Evolutionary conservation across 352 stramenopile genomes (phyloP).

Genomic region (Phytopythium litorale): DNA sequence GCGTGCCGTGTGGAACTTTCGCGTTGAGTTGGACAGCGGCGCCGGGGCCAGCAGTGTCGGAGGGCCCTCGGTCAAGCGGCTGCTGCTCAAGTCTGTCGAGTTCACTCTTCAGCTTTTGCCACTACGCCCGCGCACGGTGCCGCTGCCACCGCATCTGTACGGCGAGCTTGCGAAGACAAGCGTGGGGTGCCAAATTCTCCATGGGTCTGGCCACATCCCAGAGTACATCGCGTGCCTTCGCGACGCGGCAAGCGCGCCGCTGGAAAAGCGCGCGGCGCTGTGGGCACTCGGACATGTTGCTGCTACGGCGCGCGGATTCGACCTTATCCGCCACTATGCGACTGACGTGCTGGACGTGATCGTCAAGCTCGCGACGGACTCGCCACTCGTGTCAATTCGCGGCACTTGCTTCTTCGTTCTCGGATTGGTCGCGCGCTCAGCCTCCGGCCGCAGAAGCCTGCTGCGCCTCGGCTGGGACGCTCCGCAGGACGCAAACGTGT

Average conservation of each 20-base stretch:
- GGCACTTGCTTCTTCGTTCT: conserved; percentile 87
- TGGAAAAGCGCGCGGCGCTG: conserved; percentile 82
- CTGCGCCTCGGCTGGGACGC: conserved; percentile 77
- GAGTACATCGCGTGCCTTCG: conserved; percentile 82
- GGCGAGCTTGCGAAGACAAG: conserved; percentile 84
- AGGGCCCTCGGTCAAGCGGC: conserved; percentile 47
- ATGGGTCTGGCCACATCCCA: conserved; percentile 72
- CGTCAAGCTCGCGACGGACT: conserved; percentile 82
- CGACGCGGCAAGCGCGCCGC: conserved; percentile 73
- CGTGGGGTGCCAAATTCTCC: conserved; percentile 75
- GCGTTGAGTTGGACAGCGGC: conserved; percentile 76
- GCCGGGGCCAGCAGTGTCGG: conserved; percentile 24
- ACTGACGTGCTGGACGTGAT: conserved; percentile 84
- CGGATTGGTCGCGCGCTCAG: conserved; percentile 66
- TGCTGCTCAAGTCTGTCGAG: conserved; percentile 87
- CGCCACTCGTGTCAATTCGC: conserved; percentile 76
- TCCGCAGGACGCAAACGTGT: conserved; percentile 60
- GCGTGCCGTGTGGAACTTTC: conserved; percentile 86
- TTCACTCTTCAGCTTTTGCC: conserved; percentile 86
- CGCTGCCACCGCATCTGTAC: conserved; percentile 80
- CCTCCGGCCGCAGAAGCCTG: conserved; percentile 54
- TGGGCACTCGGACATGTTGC: conserved; percentile 84
- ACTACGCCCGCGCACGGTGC: conserved; percentile 70
- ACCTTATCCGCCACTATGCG: conserved; percentile 76
- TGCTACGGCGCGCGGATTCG: conserved; percentile 71